Evolutionary conservation across 129 eudicot genomes (phyloP), one percentile per base, ranked within the genome.

Genomic region (Glebionis coronaria): DNA sequence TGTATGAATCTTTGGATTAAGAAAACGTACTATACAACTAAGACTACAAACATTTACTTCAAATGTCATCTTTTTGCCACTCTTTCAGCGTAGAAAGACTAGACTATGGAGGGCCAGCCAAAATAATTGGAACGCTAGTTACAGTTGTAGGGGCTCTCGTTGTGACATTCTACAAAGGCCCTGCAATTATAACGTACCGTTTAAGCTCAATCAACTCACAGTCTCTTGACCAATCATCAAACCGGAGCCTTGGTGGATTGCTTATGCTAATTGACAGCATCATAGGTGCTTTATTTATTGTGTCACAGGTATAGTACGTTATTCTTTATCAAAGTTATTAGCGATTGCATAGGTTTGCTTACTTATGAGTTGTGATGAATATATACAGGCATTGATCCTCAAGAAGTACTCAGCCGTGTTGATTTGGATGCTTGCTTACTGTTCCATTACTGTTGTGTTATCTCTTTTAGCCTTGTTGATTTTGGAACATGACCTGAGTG

Each of bases 21-120:
- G 25, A 23, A 23, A 23, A 1, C 23, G 10, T 65, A 7, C 23
- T 42, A 54, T 42, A 5, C 23, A 73, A 63, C 55, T 73, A n/a
- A 40, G 42, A 29, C 0, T 45, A 70, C 38, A 14, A 12, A 55
- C n/a, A 45, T 29, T 70, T 29, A 59, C 49, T 46, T 8, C 9
- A 1, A 20, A 54, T 3, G 25, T 25, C 12, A 25, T 42, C 14
- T 40, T 53, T 54, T 49, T 47, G 13, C 27, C 6, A 66, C 56
- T 44, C 15, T 76, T 73, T 57, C 63, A 91, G 97, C 85, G 72
- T 91, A 75, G 97, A 87, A 76, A 83, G 63, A 62, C 53, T 80
- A 44, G 85, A 79, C 31, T 67, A 70, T 56, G 70, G 76, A 69
- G 80, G 81, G 65, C 13, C 68, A 23, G 80, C 82, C 65, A 82